These are phyloP conservation scores for Viola odorata DNA, from an alignment of 345 rosid species.

Conservation along the genomic window DNA sequence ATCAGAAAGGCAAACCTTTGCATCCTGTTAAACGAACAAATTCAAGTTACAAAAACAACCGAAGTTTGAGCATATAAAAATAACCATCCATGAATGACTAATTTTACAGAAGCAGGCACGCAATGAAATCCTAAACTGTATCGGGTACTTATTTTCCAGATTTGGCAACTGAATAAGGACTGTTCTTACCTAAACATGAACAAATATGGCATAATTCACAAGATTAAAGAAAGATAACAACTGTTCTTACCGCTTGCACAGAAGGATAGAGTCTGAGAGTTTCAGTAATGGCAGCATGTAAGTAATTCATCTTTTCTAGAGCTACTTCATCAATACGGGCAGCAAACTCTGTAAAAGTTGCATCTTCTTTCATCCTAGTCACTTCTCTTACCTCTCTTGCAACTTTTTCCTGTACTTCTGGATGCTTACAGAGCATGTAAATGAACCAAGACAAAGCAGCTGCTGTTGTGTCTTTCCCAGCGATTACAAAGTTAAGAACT, in stretches of 20 bases:
- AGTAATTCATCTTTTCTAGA: constrained; percentile 47
- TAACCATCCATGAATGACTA: not conserved
- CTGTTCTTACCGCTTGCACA: constrained; percentile 46
- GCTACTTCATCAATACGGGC: constrained; percentile 31
- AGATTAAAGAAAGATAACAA: no score
- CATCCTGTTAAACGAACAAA: constrained; percentile 28
- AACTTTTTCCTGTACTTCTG: constrained; percentile 41
- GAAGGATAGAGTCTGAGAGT: constrained; percentile 56
- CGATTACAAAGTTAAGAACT: constrained; percentile 49
- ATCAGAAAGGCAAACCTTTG: constrained; percentile 48
- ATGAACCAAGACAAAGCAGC: constrained; percentile 52
- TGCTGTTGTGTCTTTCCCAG: constrained; percentile 69
- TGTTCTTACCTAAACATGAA: no score
- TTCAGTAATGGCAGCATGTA: constrained; percentile 58
- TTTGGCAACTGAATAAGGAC: no score
- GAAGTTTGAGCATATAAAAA: not conserved
- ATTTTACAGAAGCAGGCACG: not conserved
- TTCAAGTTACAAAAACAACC: not conserved
- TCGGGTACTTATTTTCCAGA: no score
- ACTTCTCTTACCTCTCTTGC: constrained; percentile 35
- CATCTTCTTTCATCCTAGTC: constrained; percentile 4
- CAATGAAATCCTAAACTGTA: not conserved
- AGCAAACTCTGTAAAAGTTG: constrained; percentile 24
- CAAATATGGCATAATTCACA: not conserved
- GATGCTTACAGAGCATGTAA: constrained; percentile 46